Base-by-base conservation (phyloP, 176 grass and related monocot genomes). In the Phyllostachys edulis region DNA sequence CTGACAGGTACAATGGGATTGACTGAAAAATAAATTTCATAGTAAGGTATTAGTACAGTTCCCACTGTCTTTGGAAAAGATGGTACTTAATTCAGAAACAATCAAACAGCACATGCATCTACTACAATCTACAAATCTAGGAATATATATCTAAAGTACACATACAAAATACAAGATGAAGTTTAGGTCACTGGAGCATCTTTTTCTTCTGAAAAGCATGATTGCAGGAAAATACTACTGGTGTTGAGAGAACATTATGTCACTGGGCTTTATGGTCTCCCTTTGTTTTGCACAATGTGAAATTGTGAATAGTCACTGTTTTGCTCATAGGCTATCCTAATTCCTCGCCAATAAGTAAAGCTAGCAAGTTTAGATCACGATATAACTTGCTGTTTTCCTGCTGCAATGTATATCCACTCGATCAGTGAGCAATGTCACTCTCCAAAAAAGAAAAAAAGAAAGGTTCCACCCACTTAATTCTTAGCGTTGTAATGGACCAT, bases 1-100 rank as follows among this genome's bases (percentile, higher is more conserved):
- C 93, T 11, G 91, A 90, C 23, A 99, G 86, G 80, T 99, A 99
- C 38, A 99, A 67, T 36, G 96, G 96, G 54, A 99, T 91, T 32
- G 91, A 83, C 96, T 98, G 87, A 50, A 90, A 75, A 36, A 5
- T 5, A 77, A 55, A 82, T 61, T 64, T 32, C 69, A 85, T 32
- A 69, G 4, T 64, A 78, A 67, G 13, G 27, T 75, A 55, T 73
- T 49, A 78, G 46, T 16, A 39, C 6, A 74, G 3, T 73, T 73
- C 67, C 14, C 2, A 69, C 14, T 82, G 7, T 67, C 36, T 63
- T 18, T 13, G 14, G 51, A 8, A 73, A 26, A 27, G 37, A 89
- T 3, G 1, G 14, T n/a, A 29, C 16, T 16, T 38, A 32, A 38
- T 79, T 46, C 8, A 40, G 14, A 67, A 80, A 52, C 4, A 49